Evolutionary conservation across 129 eudicot genomes (phyloP), one percentile per base, ranked within the genome.

Genomic region (Tagetes patula): DNA sequence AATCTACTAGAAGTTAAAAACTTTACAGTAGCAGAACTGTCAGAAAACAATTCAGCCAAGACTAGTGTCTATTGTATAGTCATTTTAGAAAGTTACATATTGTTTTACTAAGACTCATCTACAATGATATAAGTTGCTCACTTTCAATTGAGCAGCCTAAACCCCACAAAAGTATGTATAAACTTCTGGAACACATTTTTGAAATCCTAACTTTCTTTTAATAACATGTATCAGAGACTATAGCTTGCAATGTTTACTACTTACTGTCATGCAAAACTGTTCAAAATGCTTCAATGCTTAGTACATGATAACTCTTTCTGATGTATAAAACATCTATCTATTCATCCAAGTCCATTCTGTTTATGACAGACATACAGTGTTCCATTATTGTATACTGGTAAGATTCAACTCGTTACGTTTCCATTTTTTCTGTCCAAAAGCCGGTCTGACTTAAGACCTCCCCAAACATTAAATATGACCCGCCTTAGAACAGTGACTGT

Each of bases 71-170:
- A 49, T 49, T 49, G 30, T 4, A 13, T 49, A 52, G 14, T 27
- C 47, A 39, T 38, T 41, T 41, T 4, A 41, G 7, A 3, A 31
- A 58, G 43, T 61, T 61, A 36, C 8, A 61, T 34, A 36, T 10
- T 61, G 67, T 37, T 34, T 61, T 61, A 8, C 45, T 12, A 34
- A 36, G 67, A 43, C 67, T 62, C 45, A 38, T 62, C 30, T 38
- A 62, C 45, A 37, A 62, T 37, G 67, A 62, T 37, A 1, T 38
- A 62, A 37, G 47, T 9, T 36, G 66, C 38, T 36, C 46, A 62
- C 12, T 33, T 32, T 36, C 36, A 36, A 36, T 0, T 56, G 38
- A 56, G 13, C 63, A 56, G 12, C 3, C 61, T 27, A 55, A 27
- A 30, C 3, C 61, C 61, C 36, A 30, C 63, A 13, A 56, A 56